Conservation (phyloP, 2,329 filamentous ascomycete genomes). For the Hymenoscyphus infarciens region DNA sequence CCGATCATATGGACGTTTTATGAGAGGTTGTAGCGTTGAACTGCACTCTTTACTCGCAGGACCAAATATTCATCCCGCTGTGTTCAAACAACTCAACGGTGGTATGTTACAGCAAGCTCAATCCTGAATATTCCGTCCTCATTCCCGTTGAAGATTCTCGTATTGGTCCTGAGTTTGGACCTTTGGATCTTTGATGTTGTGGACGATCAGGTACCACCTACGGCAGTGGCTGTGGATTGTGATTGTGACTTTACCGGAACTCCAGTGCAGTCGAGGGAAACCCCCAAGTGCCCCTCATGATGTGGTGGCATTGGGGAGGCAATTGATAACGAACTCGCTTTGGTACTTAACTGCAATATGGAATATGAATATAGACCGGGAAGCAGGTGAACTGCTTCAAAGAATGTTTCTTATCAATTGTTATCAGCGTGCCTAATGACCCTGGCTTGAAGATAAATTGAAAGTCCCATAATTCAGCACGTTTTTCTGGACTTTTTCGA, state of each 20-base stretch:
- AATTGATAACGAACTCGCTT: constrained; percentile 1
- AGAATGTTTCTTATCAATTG: constrained; percentile 6
- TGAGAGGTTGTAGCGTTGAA: background rate
- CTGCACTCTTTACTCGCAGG: background rate
- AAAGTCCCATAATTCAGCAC: background rate
- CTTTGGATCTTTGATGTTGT: background rate
- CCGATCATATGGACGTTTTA: background rate
- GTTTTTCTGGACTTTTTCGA: background rate
- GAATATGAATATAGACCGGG: background rate
- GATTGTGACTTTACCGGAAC: background rate
- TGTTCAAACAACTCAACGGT: background rate
- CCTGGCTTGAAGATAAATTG: background rate
- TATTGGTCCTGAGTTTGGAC: background rate
- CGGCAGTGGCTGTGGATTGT: background rate
- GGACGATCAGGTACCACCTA: background rate
- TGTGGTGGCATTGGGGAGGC: background rate
- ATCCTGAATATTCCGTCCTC: background rate
- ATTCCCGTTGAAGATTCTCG: background rate
- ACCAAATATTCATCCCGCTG: background rate
- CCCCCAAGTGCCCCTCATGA: background rate
- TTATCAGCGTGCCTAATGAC: background rate
- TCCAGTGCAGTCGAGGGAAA: background rate
- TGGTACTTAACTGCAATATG: background rate
- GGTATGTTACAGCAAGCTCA: background rate
- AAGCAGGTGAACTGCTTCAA: background rate